A percentile compares a stretch with the other conserved stretches of the same genome.
These are phyloP conservation scores for Crithidia sp. DNA, from an alignment of 208 protist genomes.

Conservation along the genomic window DNA sequence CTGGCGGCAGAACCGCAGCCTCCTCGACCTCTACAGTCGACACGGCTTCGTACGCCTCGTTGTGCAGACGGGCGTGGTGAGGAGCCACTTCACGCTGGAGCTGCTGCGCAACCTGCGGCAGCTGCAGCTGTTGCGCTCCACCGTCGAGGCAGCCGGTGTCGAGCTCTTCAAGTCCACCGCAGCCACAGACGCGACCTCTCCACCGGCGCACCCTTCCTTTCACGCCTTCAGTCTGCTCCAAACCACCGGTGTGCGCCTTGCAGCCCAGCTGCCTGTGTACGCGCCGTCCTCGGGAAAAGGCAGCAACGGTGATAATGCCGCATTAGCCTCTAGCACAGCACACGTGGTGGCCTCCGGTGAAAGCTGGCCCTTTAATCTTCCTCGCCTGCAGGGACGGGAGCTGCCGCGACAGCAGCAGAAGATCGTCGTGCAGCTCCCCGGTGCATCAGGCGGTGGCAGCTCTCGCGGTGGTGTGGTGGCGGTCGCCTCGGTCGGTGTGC, in stretches of 20 bases:
- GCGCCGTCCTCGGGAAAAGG: constrained; percentile 1
- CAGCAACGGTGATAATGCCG: neutral
- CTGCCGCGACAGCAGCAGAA: constrained; percentile 53
- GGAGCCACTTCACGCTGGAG: constrained; percentile 16
- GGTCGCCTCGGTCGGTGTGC: constrained; percentile 20
- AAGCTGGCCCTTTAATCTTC: constrained; percentile 67
- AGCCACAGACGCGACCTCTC: neutral
- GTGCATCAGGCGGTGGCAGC: neutral
- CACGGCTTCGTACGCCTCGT: constrained; percentile 24
- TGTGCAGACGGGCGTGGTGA: constrained; percentile 14
- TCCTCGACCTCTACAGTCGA: constrained; percentile 30
- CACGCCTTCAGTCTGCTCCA: constrained; percentile 33
- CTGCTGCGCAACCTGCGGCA: constrained; percentile 31
- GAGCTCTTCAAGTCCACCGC: constrained; percentile 6
- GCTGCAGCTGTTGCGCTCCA: constrained; percentile 23
- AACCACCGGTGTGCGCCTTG: constrained; percentile 16
- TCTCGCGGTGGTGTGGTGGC: constrained; percentile 21
- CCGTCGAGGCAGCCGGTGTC: constrained; percentile 10
- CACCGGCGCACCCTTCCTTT: neutral
- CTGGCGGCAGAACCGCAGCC: constrained; percentile 19
- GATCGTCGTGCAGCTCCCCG: constrained; percentile 39
- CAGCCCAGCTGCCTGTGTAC: constrained; percentile 17
- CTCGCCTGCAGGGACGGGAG: constrained; percentile 61
- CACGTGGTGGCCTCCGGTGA: constrained; percentile 27
- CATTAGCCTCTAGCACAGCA: neutral